These are phyloP conservation scores for Anthracocystis walkeri DNA, from an alignment of 1,284 basidiomycete species.

Conservation along the genomic window DNA sequence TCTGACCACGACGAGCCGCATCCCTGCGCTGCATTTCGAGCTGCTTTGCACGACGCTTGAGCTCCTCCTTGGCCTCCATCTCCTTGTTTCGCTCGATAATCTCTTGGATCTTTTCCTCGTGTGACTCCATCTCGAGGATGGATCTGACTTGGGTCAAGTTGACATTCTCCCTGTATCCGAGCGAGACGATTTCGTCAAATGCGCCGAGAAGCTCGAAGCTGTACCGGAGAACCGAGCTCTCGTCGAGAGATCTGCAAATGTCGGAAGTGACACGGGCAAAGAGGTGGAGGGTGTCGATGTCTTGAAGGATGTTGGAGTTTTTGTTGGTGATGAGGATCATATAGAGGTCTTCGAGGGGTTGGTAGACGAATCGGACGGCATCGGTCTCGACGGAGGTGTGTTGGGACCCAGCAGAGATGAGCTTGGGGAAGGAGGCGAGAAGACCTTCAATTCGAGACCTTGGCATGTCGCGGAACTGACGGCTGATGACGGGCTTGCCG, in stretches of 20 bases:
- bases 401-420: conserved; percentile 95
- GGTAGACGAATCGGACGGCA: conserved; percentile 87
- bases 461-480: conserved; percentile 94
- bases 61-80: conserved; percentile 98
- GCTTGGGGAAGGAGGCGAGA: conserved; percentile 95
- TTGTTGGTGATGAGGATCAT: conserved; percentile 98
- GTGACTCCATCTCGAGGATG: conserved; percentile 97
- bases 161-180: conserved; percentile 94
- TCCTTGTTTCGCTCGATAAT: conserved; percentile 99
- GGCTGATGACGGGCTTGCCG: conserved; percentile 93
- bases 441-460: conserved; percentile 92
- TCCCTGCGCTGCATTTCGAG: conserved; percentile 93
- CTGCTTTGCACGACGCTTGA: conserved; percentile 96
- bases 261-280: conserved; percentile 94
- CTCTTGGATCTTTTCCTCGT: conserved; percentile 99
- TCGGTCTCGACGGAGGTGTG: conserved; percentile 81
- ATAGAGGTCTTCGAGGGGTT: conserved; percentile 97
- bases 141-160: conserved; percentile 90
- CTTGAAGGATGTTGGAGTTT: conserved; percentile 96
- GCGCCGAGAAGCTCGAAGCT: conserved; percentile 95
- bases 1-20: conserved; percentile 62
- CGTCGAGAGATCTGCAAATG: conserved; percentile 79
- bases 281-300: conserved; percentile 94
- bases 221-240: conserved; percentile 89
- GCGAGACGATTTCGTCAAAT: conserved; percentile 94